Percentiles rank a stretch among this genome's conserved stretches.
Conservation (phyloP, 163 green algal genomes). For the Chlamydomonas reinhardtii region DNA sequence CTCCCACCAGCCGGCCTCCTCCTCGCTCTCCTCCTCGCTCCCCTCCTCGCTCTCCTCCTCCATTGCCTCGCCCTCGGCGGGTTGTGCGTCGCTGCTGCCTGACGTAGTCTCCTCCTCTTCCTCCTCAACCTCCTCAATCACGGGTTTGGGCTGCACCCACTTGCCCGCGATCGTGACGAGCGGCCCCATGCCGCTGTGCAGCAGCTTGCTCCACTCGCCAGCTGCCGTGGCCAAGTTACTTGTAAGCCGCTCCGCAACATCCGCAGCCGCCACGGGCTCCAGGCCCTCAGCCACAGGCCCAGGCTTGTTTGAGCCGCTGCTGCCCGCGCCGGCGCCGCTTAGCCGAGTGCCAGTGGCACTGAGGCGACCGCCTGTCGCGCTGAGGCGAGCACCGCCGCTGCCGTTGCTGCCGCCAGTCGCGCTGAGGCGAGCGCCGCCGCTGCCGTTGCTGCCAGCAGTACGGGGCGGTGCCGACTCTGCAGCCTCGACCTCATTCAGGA, state of each 20-base stretch:
- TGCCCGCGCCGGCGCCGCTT: neutral
- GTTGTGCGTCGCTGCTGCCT: too few species aligned
- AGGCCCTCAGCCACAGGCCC: slow-evolving; percentile 27
- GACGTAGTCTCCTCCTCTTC: neutral
- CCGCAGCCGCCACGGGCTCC: too few species aligned
- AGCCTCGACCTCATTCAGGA: neutral
- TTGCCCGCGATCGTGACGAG: neutral
- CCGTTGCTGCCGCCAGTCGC: neutral
- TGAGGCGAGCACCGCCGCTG: neutral
- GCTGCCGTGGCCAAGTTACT: neutral
- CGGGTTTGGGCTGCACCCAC: neutral
- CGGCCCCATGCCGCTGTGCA: slow-evolving; percentile 14
- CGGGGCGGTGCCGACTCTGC: neutral
- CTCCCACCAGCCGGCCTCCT: slow-evolving; percentile 7
- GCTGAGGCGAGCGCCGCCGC: neutral
- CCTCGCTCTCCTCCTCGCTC: neutral
- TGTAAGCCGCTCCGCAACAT: slow-evolving; percentile 13
- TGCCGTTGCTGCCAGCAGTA: neutral
- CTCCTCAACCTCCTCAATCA: neutral
- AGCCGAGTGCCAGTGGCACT: too few species aligned
- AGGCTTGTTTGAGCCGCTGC: neutral
- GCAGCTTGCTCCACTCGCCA: slow-evolving; percentile 3
- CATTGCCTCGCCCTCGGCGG: neutral
- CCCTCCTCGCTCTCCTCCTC: neutral
- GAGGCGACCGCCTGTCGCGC: neutral